Evolutionary conservation across 805 yeast species (phyloP).

Genomic region (Myxozyma vanderwaltii): DNA sequence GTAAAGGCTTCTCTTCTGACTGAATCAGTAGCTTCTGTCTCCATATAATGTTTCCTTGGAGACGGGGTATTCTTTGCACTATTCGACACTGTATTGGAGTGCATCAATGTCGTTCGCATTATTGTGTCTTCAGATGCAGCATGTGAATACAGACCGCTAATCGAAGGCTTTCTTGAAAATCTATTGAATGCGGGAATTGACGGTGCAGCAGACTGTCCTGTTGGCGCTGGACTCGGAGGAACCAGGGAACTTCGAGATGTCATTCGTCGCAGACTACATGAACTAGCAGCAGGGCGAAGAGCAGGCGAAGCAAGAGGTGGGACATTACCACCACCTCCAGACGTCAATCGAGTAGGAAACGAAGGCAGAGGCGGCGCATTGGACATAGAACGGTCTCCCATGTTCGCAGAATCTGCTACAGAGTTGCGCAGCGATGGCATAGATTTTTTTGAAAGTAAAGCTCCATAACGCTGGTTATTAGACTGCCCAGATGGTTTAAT

Average conservation of each 20-base stretch:
- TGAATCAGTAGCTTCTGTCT: constrained; percentile 4
- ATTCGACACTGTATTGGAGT: not conserved
- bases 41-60: constrained; percentile 11
- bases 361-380: constrained; percentile 26
- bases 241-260: constrained; percentile 22
- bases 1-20: constrained; percentile 23
- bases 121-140: not conserved
- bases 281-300: constrained; percentile 13
- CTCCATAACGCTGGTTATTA: constrained; percentile 5
- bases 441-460: constrained; percentile 30
- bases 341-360: not conserved
- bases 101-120: not conserved
- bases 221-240: constrained; percentile 6
- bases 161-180: constrained; percentile 12
- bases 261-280: constrained; percentile 19
- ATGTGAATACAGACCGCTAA: constrained; percentile 2
- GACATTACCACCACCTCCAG: not conserved
- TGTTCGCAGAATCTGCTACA: constrained; percentile 1
- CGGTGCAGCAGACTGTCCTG: not conserved
- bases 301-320: constrained; percentile 6
- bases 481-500: constrained; percentile 4
- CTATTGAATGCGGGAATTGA: constrained; percentile 3
- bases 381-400: not conserved
- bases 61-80: constrained; percentile 16
- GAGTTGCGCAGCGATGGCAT: constrained; percentile 32